Conservation (phyloP, 768 basidiomycete genomes). For the Holtermannia corniformis region DNA sequence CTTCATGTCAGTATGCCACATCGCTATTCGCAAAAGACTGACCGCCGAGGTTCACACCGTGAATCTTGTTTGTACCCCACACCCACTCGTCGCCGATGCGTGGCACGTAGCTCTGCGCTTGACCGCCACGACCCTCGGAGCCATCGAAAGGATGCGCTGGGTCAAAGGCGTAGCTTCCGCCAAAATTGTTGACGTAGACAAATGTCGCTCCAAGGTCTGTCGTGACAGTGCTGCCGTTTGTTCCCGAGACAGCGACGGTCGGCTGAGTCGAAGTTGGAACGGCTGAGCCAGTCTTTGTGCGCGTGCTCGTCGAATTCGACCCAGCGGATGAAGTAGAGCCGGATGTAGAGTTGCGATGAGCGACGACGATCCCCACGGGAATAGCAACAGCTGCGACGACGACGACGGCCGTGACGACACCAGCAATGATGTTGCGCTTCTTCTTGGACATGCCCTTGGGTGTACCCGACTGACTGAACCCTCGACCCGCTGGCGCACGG, state of each 20-base stretch:
- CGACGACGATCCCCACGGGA: background rate
- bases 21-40: background rate
- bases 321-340: no score
- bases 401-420: slow-evolving; percentile 51
- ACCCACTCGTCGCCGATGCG: slow-evolving; percentile 35
- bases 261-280: slow-evolving; percentile 6
- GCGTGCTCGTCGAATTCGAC: background rate
- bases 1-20: background rate
- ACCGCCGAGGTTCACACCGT: slow-evolving; percentile 35
- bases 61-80: slow-evolving; percentile 33
- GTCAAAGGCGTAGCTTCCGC: slow-evolving; percentile 38
- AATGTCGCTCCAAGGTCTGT: slow-evolving; percentile 30
- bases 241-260: slow-evolving; percentile 18
- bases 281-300: background rate
- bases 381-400: background rate
- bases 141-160: slow-evolving; percentile 29
- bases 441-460: background rate
- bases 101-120: slow-evolving; percentile 37
- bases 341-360: background rate
- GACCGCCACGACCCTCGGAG: slow-evolving; percentile 23
- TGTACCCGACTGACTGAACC: background rate
- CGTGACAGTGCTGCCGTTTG: slow-evolving; percentile 24
- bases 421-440: slow-evolving; percentile 20
- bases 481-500: no score
- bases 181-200: slow-evolving; percentile 35